phyloP scores from a whole-genome alignment of 2,329 filamentous ascomycete species.

The Calonectria pauciramosa region DNA sequence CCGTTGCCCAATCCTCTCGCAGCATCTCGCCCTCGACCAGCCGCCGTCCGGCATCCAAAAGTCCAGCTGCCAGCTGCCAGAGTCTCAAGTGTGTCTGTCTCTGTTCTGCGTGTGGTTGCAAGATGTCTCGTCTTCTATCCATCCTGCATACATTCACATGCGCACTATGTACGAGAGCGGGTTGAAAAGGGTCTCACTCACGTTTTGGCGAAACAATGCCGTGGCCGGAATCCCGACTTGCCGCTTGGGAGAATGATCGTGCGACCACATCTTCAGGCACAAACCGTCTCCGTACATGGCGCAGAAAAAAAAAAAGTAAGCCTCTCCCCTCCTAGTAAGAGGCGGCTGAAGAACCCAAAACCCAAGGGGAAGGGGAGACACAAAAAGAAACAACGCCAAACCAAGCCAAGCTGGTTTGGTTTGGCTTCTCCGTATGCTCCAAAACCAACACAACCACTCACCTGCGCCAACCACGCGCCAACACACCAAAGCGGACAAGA shows the following conservation, averaged over 20 bases:
- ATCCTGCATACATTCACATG: slow-evolving; percentile 4
- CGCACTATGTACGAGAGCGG: not conserved
- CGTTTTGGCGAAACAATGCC: not conserved
- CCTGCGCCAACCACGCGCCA: slow-evolving; percentile 40
- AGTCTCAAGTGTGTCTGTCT: slow-evolving; percentile 13
- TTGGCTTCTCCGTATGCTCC: not conserved
- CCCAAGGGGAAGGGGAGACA: not conserved
- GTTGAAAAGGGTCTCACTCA: not conserved
- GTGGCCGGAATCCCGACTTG: not conserved
- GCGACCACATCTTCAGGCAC: not conserved
- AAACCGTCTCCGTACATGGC: not conserved
- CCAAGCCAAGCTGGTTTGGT: slow-evolving; percentile 14
- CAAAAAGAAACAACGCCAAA: slow-evolving; percentile 1
- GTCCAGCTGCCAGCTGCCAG: slow-evolving; percentile 23
- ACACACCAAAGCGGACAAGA: slow-evolving; percentile 37
- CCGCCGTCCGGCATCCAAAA: slow-evolving; percentile 26
- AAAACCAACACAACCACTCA: not conserved
- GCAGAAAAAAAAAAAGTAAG: not conserved
- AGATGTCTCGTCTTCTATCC: not conserved
- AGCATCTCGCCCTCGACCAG: slow-evolving; percentile 31
- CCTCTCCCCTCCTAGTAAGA: not conserved
- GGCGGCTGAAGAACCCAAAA: not conserved
- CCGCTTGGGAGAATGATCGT: not conserved
- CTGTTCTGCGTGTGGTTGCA: not conserved
- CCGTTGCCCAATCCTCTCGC: slow-evolving; percentile 35